Evolutionary conservation across 2,329 filamentous ascomycete species (phyloP), one percentile per base, ranked within the genome.

Genomic region (Alternaria angustiovoidea): DNA sequence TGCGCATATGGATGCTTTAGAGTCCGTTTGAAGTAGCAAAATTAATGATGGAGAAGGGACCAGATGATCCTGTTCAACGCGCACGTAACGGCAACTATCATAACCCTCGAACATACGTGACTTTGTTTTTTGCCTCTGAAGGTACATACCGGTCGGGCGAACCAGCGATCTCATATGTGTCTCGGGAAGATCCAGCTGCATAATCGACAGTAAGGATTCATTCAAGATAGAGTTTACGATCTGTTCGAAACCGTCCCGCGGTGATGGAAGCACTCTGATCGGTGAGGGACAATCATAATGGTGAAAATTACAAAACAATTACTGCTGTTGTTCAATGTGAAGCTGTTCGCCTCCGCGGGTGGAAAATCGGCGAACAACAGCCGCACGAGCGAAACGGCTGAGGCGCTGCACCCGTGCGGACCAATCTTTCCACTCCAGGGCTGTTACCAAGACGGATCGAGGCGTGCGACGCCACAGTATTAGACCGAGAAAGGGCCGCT

Each of bases 301-400:
- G 9, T 34, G 46, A 38, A 12, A n/a, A 38, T 36, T 48, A 26
- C 32, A 49, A 16, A 49, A 49, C 46, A 38, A 49, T 49, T 49
- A 26, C 46, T 38, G 24, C 20, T 24, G 20, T 38, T 24, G 20
- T 38, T 8, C 5, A 36, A 2, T 24, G 20, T 24, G 30, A 24
- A 28, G 30, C 30, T 36, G n/a, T 12, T 41, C 39, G 18, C 20
- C 39, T 14, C 20, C 12, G 12, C 30, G 32, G 46, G 30, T 22
- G 12, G 5, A n/a, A 34, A 49, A 8, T 36, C 46, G 46, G 30
- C 32, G 20, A 49, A 24, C 46, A 14, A 18, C 46, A 49, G 46
- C 30, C 46, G 46, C 46, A 49, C 46, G 32, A 26, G 46, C 46
- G 20, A 49, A 49, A 49, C 46, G 46, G 46, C 30, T 49, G 32